Base-by-base conservation (phyloP, 2,329 filamentous ascomycete species). In the Alternaria sp. region DNA sequence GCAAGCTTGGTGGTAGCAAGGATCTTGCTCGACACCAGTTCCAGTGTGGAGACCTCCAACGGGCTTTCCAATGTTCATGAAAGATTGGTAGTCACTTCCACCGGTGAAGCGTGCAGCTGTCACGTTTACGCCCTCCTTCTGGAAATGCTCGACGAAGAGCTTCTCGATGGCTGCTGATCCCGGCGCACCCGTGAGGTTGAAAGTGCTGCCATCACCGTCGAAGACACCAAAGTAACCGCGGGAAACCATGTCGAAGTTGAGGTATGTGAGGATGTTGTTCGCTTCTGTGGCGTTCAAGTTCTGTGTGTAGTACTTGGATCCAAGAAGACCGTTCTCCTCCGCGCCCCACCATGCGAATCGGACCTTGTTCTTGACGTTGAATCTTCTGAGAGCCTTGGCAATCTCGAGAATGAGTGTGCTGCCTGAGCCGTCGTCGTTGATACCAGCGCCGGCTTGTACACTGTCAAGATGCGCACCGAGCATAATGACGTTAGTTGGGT, bases 201-300 rank as follows among this genome's bases (percentile, higher is more conserved):
- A 75, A 1, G 71, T 72, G 57, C 71, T 75, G 12, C 79, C 79
- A 54, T 81, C 78, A 11, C 79, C 79, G 53, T 81, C 79, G 52
- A 81, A 81, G 45, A 81, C 77, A 12, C 76, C 77, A 63, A 78
- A 79, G 67, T 80, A 77, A 10, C 76, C 79, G 40, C 77, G 74
- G 21, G 75, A 77, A 0, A 81, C 77, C 80, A 82, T 82, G 68
- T 82, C 80, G 69, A 82, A 82, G 74, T 82, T 81, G 9, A 82
- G 75, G 63, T 81, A 81, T 1, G 79, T 72, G 12, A 80, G 73
- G 55, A 82, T 79, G 62, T 78, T 79, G 67, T 74, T 73, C 7
- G 73, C 72, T 50, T 78, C 76, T 1, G 72, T 67, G 4, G 67
- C 59, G 32, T 78, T 74, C 17, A 80, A 70, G 54, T 73, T 68